phyloP scores from a whole-genome alignment of 176 grass and related monocot genomes.

The Lolium multiflorum region DNA sequence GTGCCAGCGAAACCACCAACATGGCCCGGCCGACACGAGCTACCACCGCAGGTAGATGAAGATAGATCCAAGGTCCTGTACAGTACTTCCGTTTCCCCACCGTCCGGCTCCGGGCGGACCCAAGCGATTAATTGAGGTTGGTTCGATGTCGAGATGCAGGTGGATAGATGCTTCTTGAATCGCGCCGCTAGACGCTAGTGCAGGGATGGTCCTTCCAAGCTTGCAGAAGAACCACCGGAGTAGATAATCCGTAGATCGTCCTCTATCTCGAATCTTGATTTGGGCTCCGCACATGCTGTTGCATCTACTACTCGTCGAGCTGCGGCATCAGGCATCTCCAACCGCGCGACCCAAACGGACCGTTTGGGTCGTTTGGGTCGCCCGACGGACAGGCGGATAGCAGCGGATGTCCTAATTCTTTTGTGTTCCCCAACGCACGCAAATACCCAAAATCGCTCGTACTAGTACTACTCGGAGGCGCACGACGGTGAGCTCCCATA shows the following conservation, averaged over 20 bases:
- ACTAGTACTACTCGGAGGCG: too few relatives aligned
- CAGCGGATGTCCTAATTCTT: too few relatives aligned
- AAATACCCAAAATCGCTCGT: too few relatives aligned
- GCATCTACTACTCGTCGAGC: slow-evolving; percentile 6
- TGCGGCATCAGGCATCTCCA: too few relatives aligned
- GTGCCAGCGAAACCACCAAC: neutral
- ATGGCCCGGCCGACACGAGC: neutral
- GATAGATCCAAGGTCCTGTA: neutral
- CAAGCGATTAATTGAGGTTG: neutral
- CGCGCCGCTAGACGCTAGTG: neutral
- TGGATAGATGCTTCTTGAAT: slow-evolving; percentile 11
- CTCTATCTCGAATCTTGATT: neutral
- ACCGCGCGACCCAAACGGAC: too few relatives aligned
- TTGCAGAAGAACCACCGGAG: neutral
- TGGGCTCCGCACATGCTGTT: slow-evolving; percentile 12
- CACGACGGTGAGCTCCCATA: too few relatives aligned
- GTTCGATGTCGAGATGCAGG: slow-evolving; percentile 11
- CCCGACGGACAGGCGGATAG: too few relatives aligned
- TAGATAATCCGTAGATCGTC: neutral
- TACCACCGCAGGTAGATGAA: neutral
- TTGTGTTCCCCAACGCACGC: too few relatives aligned
- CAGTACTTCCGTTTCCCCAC: neutral
- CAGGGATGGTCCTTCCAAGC: neutral
- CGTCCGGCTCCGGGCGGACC: neutral
- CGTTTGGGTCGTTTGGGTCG: too few relatives aligned